These are phyloP conservation scores for Neurospora terricola DNA, from an alignment of 495 filamentous ascomycete genomes.

Conservation along the genomic window DNA sequence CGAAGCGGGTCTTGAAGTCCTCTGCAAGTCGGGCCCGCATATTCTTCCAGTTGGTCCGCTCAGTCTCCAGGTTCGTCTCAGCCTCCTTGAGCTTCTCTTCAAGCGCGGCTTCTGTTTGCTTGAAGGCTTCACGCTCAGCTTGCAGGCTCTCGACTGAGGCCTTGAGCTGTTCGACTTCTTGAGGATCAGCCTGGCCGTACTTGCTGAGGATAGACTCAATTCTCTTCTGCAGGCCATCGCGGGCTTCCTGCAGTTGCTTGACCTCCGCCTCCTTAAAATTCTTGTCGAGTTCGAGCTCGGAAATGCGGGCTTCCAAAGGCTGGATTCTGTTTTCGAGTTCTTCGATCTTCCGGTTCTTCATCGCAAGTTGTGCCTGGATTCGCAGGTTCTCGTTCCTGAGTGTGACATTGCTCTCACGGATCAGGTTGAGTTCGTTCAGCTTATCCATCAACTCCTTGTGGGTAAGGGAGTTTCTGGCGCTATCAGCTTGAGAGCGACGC, in stretches of 20 bases:
- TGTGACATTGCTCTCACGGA: constrained; percentile 85
- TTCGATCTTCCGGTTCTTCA: constrained; percentile 63
- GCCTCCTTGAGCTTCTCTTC: constrained; percentile 42
- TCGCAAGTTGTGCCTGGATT: constrained; percentile 59
- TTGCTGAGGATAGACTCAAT: constrained; percentile 91
- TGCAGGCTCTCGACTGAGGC: constrained; percentile 50
- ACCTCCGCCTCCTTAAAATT: constrained; percentile 77
- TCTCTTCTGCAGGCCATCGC: constrained; percentile 86
- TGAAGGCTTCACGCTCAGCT: constrained; percentile 59
- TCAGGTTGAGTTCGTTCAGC: constrained; percentile 85
- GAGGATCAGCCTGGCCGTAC: constrained; percentile 89
- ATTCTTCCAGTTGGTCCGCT: constrained; percentile 33
- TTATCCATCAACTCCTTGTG: constrained; percentile 89
- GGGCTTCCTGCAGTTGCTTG: constrained; percentile 72
- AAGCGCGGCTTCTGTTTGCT: constrained; percentile 47
- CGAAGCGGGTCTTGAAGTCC: constrained; percentile 36
- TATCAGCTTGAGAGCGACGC: constrained; percentile 65
- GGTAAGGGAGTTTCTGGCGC: constrained; percentile 54
- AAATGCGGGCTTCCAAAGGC: constrained; percentile 67
- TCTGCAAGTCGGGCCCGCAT: constrained; percentile 31
- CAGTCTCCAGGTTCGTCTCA: constrained; percentile 32
- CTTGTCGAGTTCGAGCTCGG: constrained; percentile 69
- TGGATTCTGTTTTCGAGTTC: constrained; percentile 67
- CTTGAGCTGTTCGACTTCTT: constrained; percentile 79
- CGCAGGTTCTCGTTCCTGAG: constrained; percentile 77